phyloP scores from a whole-genome alignment of 192 early-diverging fungal genomes.

The Umbelopsis isabellina region DNA sequence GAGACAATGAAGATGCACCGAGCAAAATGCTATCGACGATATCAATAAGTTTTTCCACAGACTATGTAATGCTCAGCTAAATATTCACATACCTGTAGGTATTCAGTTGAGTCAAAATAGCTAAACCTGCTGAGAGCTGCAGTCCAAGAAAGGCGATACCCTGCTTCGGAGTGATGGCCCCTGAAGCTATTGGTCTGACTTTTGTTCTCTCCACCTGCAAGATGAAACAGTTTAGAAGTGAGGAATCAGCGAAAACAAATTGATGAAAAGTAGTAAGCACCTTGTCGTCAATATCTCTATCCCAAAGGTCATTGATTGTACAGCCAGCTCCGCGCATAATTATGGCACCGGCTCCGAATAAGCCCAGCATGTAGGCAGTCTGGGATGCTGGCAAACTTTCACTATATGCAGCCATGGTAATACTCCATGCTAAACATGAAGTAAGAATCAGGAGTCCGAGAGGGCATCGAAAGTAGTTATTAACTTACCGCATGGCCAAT shows the following conservation, averaged over 20 bases:
- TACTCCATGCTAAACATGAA: slow-evolving; percentile 66
- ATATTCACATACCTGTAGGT: slow-evolving; percentile 65
- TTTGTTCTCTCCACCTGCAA: slow-evolving; percentile 79
- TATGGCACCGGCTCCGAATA: slow-evolving; percentile 86
- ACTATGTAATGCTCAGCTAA: background rate
- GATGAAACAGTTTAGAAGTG: background rate
- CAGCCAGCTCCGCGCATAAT: slow-evolving; percentile 97
- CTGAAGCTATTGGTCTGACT: slow-evolving; percentile 82
- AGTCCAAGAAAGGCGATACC: slow-evolving; percentile 79
- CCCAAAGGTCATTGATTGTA: slow-evolving; percentile 98
- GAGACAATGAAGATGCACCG: slow-evolving; percentile 77
- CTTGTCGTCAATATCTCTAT: slow-evolving; percentile 84
- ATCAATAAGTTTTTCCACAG: background rate
- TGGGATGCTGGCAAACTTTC: slow-evolving; percentile 52
- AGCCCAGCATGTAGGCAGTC: slow-evolving; percentile 66
- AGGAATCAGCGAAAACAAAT: background rate
- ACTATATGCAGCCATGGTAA: slow-evolving; percentile 67
- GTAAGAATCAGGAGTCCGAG: slow-evolving; percentile 29
- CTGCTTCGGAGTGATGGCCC: slow-evolving; percentile 62
- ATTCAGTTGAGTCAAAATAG: slow-evolving; percentile 88
- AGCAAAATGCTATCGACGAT: slow-evolving; percentile 64
- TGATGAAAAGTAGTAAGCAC: slow-evolving; percentile 1
- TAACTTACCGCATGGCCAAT: slow-evolving; percentile 84
- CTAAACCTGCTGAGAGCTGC: slow-evolving; percentile 82
- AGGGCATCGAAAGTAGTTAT: slow-evolving; percentile 19